These are phyloP conservation scores for Rhizopus sp. DNA, from an alignment of 371 early-diverging fungal species.

Conservation along the genomic window DNA sequence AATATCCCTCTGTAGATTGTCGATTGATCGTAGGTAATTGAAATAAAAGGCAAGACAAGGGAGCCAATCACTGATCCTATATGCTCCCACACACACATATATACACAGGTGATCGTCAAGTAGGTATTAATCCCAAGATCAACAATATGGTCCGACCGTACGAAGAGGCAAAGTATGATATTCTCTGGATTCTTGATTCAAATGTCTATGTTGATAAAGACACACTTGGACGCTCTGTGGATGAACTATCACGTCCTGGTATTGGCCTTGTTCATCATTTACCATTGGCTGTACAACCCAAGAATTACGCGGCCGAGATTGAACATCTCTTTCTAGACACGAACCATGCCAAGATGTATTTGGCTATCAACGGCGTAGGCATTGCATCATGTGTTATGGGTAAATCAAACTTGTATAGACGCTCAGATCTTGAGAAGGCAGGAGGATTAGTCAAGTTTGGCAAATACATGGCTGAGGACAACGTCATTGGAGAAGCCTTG, in stretches of 20 bases:
- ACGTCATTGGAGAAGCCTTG: conserved; percentile 85
- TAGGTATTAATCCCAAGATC: conserved; percentile 93
- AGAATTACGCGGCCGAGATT: conserved; percentile 78
- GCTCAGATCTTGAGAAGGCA: conserved; percentile 75
- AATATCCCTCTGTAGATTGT: conserved; percentile 73
- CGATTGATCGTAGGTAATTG: conserved; percentile 72
- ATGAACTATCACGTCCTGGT: conserved; percentile 63
- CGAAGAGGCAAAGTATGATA: conserved; percentile 77
- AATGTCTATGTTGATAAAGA: conserved; percentile 82
- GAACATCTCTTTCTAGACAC: conserved; percentile 87
- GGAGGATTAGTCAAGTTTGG: conserved; percentile 88
- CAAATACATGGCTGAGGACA: conserved; percentile 93
- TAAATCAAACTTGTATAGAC: conserved; percentile 90
- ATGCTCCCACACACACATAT: background rate
- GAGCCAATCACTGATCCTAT: background rate
- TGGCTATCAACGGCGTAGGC: conserved; percentile 83
- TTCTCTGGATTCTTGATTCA: conserved; percentile 93
- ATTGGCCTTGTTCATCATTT: conserved; percentile 95
- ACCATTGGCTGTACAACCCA: conserved; percentile 75
- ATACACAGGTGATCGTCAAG: conserved; percentile 61
- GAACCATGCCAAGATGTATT: conserved; percentile 93
- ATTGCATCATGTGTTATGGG: conserved; percentile 91
- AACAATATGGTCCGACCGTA: conserved; percentile 91
- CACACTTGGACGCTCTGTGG: conserved; percentile 80
- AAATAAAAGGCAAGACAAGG: conserved; percentile 7